A percentile compares a stretch with the other conserved stretches of the same genome.
Conservation (phyloP, 257 asterid species). For the Ilex aquifolium region DNA sequence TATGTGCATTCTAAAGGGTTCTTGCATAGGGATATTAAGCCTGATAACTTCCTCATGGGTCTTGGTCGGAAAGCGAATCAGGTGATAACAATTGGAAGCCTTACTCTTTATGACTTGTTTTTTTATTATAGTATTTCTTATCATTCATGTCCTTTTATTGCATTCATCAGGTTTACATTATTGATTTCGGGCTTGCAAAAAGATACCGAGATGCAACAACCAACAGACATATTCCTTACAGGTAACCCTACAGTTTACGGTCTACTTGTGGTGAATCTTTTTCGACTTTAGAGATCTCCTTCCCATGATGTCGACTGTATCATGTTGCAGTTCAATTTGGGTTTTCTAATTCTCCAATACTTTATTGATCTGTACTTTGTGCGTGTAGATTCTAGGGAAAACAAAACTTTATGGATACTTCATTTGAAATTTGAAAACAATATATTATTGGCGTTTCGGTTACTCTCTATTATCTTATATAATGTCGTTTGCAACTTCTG, state of each 20-base stretch:
- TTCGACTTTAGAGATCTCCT: not conserved
- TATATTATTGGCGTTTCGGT: no score
- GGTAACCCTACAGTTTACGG: conserved; percentile 30
- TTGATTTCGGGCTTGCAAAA: conserved; percentile 95
- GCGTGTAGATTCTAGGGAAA: not conserved
- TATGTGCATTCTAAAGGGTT: conserved; percentile 92
- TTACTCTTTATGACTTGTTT: conserved; percentile 1
- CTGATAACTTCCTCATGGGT: conserved; percentile 97
- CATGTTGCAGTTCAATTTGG: not conserved
- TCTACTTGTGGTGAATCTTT: not conserved
- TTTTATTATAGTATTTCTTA: conserved; percentile 1
- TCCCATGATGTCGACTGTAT: not conserved
- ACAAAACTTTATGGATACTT: no score
- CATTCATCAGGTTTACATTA: conserved; percentile 63
- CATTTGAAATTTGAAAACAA: no score
- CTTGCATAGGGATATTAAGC: conserved; percentile 90
- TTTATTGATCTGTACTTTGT: not conserved
- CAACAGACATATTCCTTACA: conserved; percentile 87
- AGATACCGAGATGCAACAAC: conserved; percentile 80
- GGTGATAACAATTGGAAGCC: conserved; percentile 29
- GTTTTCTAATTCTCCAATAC: not conserved
- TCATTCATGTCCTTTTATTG: conserved; percentile 11
- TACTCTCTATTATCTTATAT: not conserved
- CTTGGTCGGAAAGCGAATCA: conserved; percentile 98
- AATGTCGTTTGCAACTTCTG: conserved; percentile 4